Evolutionary conservation across 2,329 filamentous ascomycete species (phyloP).

Genomic region (Neophaeococcomyces aloes): DNA sequence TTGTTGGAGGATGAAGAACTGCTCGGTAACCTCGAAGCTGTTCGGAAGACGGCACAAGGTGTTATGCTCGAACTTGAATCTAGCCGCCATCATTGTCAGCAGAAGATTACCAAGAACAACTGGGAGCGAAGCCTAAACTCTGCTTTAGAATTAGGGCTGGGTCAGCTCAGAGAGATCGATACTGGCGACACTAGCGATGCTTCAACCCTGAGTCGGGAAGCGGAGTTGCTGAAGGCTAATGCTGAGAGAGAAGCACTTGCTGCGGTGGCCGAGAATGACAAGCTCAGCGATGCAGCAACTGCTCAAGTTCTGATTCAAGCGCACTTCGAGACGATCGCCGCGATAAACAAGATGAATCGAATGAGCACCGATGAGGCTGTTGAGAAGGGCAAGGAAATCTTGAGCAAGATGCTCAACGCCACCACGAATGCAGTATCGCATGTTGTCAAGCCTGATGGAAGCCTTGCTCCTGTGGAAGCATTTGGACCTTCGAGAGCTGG

Average conservation of each 20-base stretch:
- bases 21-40: slow-evolving; percentile 56
- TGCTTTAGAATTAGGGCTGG: slow-evolving; percentile 73
- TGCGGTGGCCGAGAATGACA: slow-evolving; percentile 75
- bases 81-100: slow-evolving; percentile 82
- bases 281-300: slow-evolving; percentile 62
- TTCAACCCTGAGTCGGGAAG: slow-evolving; percentile 64
- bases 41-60: slow-evolving; percentile 80
- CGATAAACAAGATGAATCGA: slow-evolving; percentile 66
- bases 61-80: slow-evolving; percentile 81
- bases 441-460: slow-evolving; percentile 82
- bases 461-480: slow-evolving; percentile 42
- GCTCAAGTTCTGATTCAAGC: slow-evolving; percentile 77
- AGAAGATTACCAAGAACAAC: slow-evolving; percentile 64
- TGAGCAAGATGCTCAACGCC: slow-evolving; percentile 65
- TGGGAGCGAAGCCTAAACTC: slow-evolving; percentile 86
- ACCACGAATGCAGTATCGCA: slow-evolving; percentile 67
- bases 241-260: slow-evolving; percentile 70
- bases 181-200: slow-evolving; percentile 56
- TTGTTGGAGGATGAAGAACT: slow-evolving; percentile 56
- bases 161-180: slow-evolving; percentile 64
- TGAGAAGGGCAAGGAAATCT: slow-evolving; percentile 62
- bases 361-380: slow-evolving; percentile 81
- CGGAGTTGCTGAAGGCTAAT: slow-evolving; percentile 71
- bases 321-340: slow-evolving; percentile 82
- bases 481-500: slow-evolving; percentile 61